Evolutionary conservation across 208 protist species (phyloP), one percentile per base, ranked within the genome.

Genomic region (Trypanosoma rangeli): DNA sequence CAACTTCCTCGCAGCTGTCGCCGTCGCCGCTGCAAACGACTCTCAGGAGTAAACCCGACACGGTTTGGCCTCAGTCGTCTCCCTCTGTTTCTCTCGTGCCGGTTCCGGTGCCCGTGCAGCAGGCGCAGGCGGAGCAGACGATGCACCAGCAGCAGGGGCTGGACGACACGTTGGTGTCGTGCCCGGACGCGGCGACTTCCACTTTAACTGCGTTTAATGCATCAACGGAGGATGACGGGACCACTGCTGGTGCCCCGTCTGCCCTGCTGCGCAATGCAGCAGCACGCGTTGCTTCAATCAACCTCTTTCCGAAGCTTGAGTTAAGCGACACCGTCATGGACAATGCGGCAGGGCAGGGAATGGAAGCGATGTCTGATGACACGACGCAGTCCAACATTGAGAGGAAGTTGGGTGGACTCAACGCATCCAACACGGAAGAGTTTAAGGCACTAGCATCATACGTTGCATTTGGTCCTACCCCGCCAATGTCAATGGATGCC

Each of bases 101-200:
- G 0, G 54, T 78, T 44, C 76, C 76, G 5, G 70, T 86, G 15
- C 74, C 76, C 20, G 55, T 76, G 42, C 57, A 39, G 37, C 20
- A 26, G 26, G 37, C 4, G 55, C 18, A 22, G 18, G 24, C 29
- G 26, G 26, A 49, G 15, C 12, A 3, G n/a, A 46, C 3, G n/a
- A 33, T 5, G 24, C 16, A 2, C 16, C 26, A 44, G 18, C 31
- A 0, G 53, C 57, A 24, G 52, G 9, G 8, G 20, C 26, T 58
- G 28, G 49, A 1, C 49, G 22, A 53, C 49, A 26, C 49, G 8
- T 46, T 16, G 42, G 42, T 1, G 42, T 1, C 8, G 13, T 9
- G 3, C 15, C 5, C 8, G 5, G 42, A 46, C 42, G 12, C 42
- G 13, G 42, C 42, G 5, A 46, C 42, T 46, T 18, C 42, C 42